Evolutionary conservation across 345 rosid genomes (phyloP).

Genomic region (Carallia pectinifolia): DNA sequence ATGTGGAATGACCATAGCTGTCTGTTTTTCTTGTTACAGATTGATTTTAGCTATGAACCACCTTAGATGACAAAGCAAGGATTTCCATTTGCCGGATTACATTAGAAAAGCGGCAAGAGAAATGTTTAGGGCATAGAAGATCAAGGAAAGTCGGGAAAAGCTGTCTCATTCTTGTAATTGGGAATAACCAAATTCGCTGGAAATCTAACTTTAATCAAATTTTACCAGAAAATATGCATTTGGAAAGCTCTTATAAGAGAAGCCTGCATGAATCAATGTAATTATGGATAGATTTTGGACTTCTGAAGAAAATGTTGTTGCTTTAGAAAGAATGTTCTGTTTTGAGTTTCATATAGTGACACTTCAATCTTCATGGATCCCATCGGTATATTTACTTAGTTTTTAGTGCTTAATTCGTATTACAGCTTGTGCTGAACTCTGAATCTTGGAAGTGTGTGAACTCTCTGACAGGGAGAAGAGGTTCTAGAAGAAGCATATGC

Average conservation of each 20-base stretch:
- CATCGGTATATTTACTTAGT: background rate
- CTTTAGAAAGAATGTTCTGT: background rate
- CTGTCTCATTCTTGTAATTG: background rate
- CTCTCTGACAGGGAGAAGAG: slow-evolving; percentile 55
- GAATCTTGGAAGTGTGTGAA: slow-evolving; percentile 11
- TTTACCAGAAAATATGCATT: background rate
- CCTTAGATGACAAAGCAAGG: background rate
- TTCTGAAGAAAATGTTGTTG: background rate
- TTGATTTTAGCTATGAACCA: background rate
- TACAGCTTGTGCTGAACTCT: background rate
- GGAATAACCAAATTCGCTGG: background rate
- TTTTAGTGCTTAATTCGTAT: background rate
- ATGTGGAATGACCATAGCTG: background rate
- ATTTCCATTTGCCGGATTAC: background rate
- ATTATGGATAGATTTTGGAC: background rate
- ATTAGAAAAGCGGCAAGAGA: background rate
- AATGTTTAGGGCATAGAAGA: background rate
- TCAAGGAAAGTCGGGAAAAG: background rate
- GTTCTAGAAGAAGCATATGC: slow-evolving; percentile 71
- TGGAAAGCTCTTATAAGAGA: background rate
- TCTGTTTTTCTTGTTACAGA: background rate
- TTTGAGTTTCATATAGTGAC: background rate
- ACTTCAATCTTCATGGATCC: background rate
- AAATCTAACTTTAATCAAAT: background rate
- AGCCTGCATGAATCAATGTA: slow-evolving; percentile 2